Evolutionary conservation across 148 eudicot species (phyloP), one percentile per base, ranked within the genome.

Genomic region (Suaeda aralocaspica): DNA sequence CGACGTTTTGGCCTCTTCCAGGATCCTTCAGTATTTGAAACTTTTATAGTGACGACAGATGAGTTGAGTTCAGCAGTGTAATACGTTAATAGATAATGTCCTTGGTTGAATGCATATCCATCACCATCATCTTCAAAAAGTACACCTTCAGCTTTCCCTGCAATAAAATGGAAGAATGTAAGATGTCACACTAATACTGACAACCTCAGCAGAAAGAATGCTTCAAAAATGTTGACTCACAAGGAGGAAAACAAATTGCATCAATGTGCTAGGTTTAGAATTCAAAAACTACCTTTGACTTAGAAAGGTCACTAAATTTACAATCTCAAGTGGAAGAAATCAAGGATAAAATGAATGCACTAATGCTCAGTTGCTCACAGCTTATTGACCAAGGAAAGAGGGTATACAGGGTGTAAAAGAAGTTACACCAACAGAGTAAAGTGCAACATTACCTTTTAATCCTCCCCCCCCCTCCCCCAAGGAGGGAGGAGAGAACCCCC

Each of bases 121-220:
- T 95, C 99, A 67, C 97, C 99, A 75, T 87, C 96, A 79, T 95
- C 99, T 84, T 95, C 99, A 75, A 84, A 95, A 52, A 89, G 87
- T 67, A 87, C 69, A 61, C 99, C 99, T 81, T 87, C 81, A 77
- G 97, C 99, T 81, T 88, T 91, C 24, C 99, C 99, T 89, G 90
- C 71, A 82, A 56, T 71, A 67, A 59, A 24, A 45, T 45, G 34
- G 39, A 68, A 64, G 34, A 59, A 22, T 46, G 63, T 77, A 64
- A 28, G 59, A 22, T 46, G 63, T 77, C 78, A 81, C 57, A 64
- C 42, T 41, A 52, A 41, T 62, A 51, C 53, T 41, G 31, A 67
- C 29, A 57, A 22, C 25, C 24, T 48, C 30, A 41, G 14, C 62
- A 28, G n/a, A 52, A 65, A 70, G 33, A 51, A 33, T 41, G 24